phyloP scores from a whole-genome alignment of 192 early-diverging fungal species.

The Glomus cerebriforme region DNA sequence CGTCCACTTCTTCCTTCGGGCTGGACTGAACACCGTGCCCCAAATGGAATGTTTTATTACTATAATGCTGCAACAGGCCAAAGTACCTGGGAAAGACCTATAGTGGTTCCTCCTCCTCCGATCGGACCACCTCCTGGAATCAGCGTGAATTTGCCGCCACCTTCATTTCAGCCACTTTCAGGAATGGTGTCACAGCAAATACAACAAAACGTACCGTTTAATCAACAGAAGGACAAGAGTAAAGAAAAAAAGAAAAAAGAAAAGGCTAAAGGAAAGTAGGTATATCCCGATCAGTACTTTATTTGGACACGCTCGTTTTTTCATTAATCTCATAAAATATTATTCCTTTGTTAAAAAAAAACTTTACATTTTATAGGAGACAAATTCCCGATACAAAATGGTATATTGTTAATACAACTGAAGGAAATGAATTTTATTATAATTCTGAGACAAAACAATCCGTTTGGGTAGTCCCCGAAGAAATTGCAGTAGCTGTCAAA shows the following conservation, averaged over 20 bases:
- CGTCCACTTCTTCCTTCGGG: slow-evolving; percentile 49
- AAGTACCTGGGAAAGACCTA: slow-evolving; percentile 69
- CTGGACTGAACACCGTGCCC: slow-evolving; percentile 64
- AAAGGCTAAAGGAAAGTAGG: slow-evolving; percentile 45
- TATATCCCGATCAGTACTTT: background rate
- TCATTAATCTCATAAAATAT: no score
- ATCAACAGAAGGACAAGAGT: slow-evolving; percentile 31
- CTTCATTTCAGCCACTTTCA: slow-evolving; percentile 34
- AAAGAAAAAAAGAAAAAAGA: slow-evolving; percentile 47
- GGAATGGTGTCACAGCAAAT: slow-evolving; percentile 26
- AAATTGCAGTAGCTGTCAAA: slow-evolving; percentile 43
- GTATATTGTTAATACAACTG: slow-evolving; percentile 71
- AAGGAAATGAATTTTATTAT: slow-evolving; percentile 77
- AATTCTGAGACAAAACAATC: slow-evolving; percentile 68
- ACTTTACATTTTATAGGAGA: slow-evolving; percentile 34
- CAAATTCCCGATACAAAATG: slow-evolving; percentile 69
- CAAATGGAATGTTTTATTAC: slow-evolving; percentile 69
- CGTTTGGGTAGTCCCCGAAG: slow-evolving; percentile 59
- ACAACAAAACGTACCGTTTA: slow-evolving; percentile 4
- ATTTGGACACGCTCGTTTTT: background rate
- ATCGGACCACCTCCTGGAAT: slow-evolving; percentile 37
- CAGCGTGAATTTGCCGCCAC: slow-evolving; percentile 24
- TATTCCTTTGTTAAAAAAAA: background rate
- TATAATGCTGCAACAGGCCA: slow-evolving; percentile 70
- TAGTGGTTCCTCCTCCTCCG: slow-evolving; percentile 33